phyloP scores from a whole-genome alignment of 2,329 filamentous ascomycete genomes.

The Myriangium duriaei region DNA sequence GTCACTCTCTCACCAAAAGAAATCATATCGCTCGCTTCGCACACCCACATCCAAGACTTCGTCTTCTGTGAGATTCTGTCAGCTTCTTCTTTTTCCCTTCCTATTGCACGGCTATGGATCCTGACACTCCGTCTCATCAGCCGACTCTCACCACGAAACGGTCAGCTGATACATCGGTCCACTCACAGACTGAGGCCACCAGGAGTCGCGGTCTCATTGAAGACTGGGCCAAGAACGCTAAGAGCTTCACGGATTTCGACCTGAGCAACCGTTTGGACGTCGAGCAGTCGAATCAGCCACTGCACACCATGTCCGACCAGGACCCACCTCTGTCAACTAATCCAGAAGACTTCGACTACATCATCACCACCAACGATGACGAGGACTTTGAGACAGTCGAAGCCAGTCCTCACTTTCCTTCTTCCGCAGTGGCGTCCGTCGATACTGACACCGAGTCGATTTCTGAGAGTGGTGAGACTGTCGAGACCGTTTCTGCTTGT shows the following conservation, averaged over 20 bases:
- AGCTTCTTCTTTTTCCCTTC: too few species aligned
- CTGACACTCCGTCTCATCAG: too few species aligned
- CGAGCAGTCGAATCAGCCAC: not conserved
- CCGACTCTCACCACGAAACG: too few species aligned
- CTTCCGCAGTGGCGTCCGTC: not conserved
- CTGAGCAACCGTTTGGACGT: not conserved
- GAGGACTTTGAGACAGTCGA: slow-evolving; percentile 7
- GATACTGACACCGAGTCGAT: slow-evolving; percentile 2
- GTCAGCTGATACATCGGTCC: too few species aligned
- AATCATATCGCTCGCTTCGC: too few species aligned
- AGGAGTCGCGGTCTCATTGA: not conserved
- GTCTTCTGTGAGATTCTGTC: too few species aligned
- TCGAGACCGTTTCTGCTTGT: slow-evolving; percentile 4
- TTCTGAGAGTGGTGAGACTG: slow-evolving; percentile 7
- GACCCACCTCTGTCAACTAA: too few species aligned
- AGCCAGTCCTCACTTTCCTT: slow-evolving; percentile 1
- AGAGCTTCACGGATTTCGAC: not conserved
- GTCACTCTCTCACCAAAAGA: too few species aligned
- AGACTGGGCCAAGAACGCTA: not conserved
- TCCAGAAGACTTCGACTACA: slow-evolving; percentile 2
- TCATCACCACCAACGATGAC: slow-evolving; percentile 2
- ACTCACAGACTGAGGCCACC: not conserved
- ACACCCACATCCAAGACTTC: too few species aligned
- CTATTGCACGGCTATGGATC: too few species aligned
- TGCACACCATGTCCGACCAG: not conserved